Conservation (phyloP, 352 stramenopile genomes). For the Aphanomyces cochlioides region DNA sequence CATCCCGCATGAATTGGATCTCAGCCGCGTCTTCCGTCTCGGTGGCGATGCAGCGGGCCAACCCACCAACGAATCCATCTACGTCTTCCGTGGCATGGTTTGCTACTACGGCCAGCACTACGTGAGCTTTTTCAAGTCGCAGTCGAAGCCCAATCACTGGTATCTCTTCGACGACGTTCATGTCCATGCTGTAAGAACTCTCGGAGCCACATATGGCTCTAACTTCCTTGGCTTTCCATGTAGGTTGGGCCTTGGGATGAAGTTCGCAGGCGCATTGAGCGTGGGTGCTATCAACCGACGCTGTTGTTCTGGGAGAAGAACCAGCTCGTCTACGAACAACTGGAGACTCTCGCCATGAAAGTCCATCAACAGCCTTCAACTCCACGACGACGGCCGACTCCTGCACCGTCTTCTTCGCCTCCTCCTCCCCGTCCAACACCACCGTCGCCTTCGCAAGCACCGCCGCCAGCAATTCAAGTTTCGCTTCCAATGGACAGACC, state of each 20-base stretch:
- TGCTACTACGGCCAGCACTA: constrained; percentile 85
- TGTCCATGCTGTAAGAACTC: constrained; percentile 41
- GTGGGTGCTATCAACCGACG: constrained; percentile 75
- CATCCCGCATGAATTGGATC: constrained; percentile 40
- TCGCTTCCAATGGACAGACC: background rate
- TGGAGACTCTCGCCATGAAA: constrained; percentile 58
- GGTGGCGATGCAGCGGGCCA: constrained; percentile 35
- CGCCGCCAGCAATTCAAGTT: constrained; percentile 1
- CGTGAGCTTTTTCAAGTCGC: constrained; percentile 80
- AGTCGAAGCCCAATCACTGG: constrained; percentile 59
- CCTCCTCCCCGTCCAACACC: background rate
- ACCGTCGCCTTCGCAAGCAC: background rate
- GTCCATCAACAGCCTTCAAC: constrained; percentile 63
- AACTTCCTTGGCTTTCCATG: background rate
- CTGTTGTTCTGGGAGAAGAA: constrained; percentile 81
- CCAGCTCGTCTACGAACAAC: constrained; percentile 51
- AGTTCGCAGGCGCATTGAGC: constrained; percentile 65
- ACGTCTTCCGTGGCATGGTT: constrained; percentile 73
- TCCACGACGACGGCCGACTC: constrained; percentile 40
- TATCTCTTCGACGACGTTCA: constrained; percentile 83
- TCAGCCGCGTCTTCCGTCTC: constrained; percentile 66
- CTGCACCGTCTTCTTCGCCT: background rate
- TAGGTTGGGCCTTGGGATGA: constrained; percentile 68
- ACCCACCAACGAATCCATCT: constrained; percentile 40
- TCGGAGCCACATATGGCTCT: background rate